phyloP scores from a whole-genome alignment of 208 protist genomes.

The Crithidia sp. region DNA sequence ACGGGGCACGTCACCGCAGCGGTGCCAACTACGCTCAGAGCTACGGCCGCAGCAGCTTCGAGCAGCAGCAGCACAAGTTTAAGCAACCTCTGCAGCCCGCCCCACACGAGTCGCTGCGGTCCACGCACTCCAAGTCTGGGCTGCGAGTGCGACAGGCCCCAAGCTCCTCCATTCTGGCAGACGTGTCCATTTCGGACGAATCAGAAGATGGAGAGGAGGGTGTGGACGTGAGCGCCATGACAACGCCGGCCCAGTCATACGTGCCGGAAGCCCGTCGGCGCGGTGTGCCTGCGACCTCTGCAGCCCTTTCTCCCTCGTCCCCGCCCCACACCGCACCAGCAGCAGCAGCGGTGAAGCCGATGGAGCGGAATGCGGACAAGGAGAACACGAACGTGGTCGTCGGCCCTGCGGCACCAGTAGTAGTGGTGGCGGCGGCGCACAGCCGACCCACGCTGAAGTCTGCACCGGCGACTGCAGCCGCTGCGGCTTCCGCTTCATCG shows the following conservation, averaged over 20 bases:
- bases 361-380: slow-evolving; percentile 2
- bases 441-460: neutral
- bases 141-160: neutral
- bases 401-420: neutral
- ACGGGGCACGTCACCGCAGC: slow-evolving; percentile 16
- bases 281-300: neutral
- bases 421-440: slow-evolving; percentile 6
- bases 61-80: slow-evolving; percentile 9
- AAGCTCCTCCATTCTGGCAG: no score
- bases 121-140: slow-evolving; percentile 9
- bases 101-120: slow-evolving; percentile 11
- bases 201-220: neutral
- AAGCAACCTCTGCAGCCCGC: slow-evolving; percentile 16
- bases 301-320: neutral
- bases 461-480: neutral
- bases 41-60: slow-evolving; percentile 22
- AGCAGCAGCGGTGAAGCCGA: neutral
- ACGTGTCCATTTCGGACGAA: neutral
- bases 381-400: slow-evolving; percentile 8
- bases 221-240: slow-evolving; percentile 24
- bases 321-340: neutral
- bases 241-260: slow-evolving; percentile 26
- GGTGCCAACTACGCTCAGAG: slow-evolving; percentile 30
- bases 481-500: neutral
- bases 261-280: slow-evolving; percentile 11